These are phyloP conservation scores for Stemphylium beticola DNA, from an alignment of 2,329 filamentous ascomycete species.

Conservation along the genomic window DNA sequence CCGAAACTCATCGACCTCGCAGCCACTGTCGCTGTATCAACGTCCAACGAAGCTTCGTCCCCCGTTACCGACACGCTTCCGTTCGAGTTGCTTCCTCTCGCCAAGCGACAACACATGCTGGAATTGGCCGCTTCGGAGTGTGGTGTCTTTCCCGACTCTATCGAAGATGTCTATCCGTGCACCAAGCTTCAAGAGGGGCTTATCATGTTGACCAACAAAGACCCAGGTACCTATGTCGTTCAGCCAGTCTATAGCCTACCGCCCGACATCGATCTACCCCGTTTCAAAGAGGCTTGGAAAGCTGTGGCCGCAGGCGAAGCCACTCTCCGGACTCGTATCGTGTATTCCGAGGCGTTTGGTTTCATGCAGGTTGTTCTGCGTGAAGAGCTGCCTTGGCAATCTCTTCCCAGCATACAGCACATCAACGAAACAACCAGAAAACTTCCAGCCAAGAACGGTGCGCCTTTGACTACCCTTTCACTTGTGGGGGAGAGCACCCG, in stretches of 20 bases:
- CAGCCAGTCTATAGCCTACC: conserved; percentile 51
- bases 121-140: conserved; percentile 40
- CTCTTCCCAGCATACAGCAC: conserved; percentile 25
- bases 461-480: conserved; percentile 25
- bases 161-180: conserved; percentile 43
- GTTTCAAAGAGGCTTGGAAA: conserved; percentile 56
- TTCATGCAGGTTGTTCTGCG: conserved; percentile 43
- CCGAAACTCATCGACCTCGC: conserved; percentile 55
- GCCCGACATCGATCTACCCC: conserved; percentile 30
- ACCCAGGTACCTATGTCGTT: conserved; percentile 43
- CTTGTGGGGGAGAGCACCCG: conserved; percentile 17
- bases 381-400: conserved; percentile 29
- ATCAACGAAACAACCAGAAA: conserved; percentile 36
- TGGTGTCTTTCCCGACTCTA: conserved; percentile 26
- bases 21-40: conserved; percentile 24
- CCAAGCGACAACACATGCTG: conserved; percentile 24
- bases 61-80: conserved; percentile 24
- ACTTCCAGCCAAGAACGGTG: conserved; percentile 37
- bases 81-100: conserved; percentile 33
- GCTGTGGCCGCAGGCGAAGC: conserved; percentile 51
- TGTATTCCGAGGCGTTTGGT: conserved; percentile 38
- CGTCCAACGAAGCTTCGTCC: conserved; percentile 26
- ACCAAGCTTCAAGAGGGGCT: conserved; percentile 42
- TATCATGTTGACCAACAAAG: conserved; percentile 38
- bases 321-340: conserved; percentile 56